These are phyloP conservation scores for Carex parvula DNA, from an alignment of 176 grass and related monocot species.

Conservation along the genomic window DNA sequence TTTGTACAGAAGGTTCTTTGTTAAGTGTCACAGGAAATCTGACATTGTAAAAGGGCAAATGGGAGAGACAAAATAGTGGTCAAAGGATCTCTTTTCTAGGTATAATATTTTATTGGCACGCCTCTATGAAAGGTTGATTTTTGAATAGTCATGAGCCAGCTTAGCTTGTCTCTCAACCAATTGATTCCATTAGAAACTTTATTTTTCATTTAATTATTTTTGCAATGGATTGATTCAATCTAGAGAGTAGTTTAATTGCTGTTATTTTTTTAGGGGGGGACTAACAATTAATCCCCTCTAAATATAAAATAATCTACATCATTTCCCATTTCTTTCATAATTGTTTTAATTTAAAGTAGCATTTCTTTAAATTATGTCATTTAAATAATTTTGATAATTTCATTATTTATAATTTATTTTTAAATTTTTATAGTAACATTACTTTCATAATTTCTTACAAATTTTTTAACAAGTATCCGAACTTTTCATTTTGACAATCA, in stretches of 20 bases:
- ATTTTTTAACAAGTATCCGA: too few relatives aligned
- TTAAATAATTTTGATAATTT: too few relatives aligned
- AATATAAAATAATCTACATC: neutral
- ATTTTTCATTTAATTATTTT: slow-evolving; percentile 13
- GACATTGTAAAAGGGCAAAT: neutral
- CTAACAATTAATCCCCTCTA: neutral
- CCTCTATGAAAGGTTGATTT: slow-evolving; percentile 22
- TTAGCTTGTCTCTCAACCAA: slow-evolving; percentile 15
- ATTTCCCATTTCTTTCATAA: neutral
- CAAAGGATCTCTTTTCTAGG: slow-evolving; percentile 27
- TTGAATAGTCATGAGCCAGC: slow-evolving; percentile 11
- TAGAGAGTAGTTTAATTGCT: neutral
- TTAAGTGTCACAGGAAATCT: neutral
- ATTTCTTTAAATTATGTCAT: too few relatives aligned
- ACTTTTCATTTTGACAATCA: too few relatives aligned
- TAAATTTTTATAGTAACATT: too few relatives aligned
- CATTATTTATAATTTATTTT: too few relatives aligned
- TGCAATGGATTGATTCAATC: slow-evolving; percentile 8
- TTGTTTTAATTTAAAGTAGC: neutral
- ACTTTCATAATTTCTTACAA: too few relatives aligned
- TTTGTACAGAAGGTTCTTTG: neutral
- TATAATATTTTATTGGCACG: slow-evolving; percentile 20
- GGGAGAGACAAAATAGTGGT: slow-evolving; percentile 23
- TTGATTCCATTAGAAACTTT: neutral
- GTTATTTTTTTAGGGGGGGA: neutral